Evolutionary conservation across 768 basidiomycete species (phyloP).

Genomic region (Suillus occidentalis): DNA sequence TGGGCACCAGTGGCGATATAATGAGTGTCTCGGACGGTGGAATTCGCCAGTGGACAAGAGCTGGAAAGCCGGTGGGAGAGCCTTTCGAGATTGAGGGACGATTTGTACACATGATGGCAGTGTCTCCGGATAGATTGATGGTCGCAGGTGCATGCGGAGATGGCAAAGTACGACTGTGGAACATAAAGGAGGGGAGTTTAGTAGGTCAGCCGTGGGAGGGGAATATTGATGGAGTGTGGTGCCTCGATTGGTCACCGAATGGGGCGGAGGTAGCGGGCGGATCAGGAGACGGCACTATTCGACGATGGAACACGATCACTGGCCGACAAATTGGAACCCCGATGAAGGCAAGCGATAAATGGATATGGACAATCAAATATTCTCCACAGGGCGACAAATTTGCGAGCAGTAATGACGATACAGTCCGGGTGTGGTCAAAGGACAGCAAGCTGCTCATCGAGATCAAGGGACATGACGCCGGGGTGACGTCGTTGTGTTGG

Average conservation of each 20-base stretch:
- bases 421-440: background rate
- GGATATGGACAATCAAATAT: background rate
- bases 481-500: background rate
- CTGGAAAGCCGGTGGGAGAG: background rate
- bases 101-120: no score
- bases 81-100: background rate
- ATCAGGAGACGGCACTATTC: constrained; percentile 10
- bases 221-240: background rate
- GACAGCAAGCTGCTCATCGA: background rate
- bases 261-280: constrained; percentile 11
- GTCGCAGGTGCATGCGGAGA: background rate
- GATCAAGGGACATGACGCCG: background rate
- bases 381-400: background rate
- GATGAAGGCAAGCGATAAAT: background rate
- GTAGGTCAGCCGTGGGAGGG: background rate
- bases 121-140: background rate
- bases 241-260: constrained; percentile 14
- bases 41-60: background rate
- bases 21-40: background rate
- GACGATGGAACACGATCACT: constrained; percentile 14
- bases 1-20: background rate
- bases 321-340: background rate
- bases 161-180: background rate
- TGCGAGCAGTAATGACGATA: background rate
- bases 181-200: background rate